These are phyloP conservation scores for Phytopythium aichiense DNA, from an alignment of 352 stramenopile species.

Conservation along the genomic window DNA sequence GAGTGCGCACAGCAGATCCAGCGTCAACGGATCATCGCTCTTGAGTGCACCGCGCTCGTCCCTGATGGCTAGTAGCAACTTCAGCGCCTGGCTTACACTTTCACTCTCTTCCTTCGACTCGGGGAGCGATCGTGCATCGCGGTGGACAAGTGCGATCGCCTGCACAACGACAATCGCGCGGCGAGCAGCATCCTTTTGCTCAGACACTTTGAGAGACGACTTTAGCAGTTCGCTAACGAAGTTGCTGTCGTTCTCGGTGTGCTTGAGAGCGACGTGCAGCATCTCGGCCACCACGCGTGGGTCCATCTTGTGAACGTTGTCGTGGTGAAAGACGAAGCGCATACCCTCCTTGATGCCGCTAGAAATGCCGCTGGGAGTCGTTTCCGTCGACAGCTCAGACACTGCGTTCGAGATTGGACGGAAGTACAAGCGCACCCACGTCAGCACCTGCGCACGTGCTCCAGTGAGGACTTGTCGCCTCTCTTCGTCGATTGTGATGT, in stretches of 20 bases:
- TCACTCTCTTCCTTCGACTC: background rate
- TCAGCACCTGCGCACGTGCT: constrained; percentile 3
- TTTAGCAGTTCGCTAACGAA: background rate
- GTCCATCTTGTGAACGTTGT: background rate
- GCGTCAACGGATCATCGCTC: background rate
- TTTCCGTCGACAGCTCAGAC: background rate
- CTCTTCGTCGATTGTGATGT: background rate
- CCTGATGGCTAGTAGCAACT: background rate
- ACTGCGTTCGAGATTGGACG: constrained; percentile 14
- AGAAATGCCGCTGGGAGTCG: constrained; percentile 2
- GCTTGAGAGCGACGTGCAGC: constrained; percentile 26
- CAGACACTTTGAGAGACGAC: background rate
- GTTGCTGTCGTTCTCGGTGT: background rate
- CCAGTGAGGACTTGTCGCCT: background rate
- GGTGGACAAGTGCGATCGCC: background rate
- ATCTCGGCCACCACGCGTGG: constrained; percentile 22
- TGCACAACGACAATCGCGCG: background rate
- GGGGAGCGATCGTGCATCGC: background rate
- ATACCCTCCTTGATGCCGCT: constrained; percentile 5
- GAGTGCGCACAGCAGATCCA: background rate
- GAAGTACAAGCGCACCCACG: constrained; percentile 16
- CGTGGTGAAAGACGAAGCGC: constrained; percentile 5
- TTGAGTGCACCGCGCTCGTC: background rate
- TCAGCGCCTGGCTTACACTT: background rate
- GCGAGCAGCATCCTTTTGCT: too few species aligned